These are phyloP conservation scores for Trebouxia sp. DNA, from an alignment of 139 green algal genomes.

Conservation along the genomic window DNA sequence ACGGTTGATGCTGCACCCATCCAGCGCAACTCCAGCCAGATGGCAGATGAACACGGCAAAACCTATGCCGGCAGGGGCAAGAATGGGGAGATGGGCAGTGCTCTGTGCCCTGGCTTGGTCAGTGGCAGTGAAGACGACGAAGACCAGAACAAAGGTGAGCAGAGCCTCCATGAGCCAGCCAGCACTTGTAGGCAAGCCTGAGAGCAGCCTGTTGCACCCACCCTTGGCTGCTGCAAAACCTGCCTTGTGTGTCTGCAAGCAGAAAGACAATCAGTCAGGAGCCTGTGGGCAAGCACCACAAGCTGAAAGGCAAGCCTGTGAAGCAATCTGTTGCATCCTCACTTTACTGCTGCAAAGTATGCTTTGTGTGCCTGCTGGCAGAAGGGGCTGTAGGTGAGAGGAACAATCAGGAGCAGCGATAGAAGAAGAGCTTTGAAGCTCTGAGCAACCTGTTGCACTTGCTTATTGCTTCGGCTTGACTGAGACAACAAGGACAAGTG, in stretches of 20 bases:
- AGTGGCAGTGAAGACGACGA: conserved; percentile 27
- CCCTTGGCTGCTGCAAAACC: conserved; percentile 14
- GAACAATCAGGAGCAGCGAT: too few species aligned
- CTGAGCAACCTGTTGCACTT: too few species aligned
- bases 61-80: conserved; percentile 34
- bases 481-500: too few species aligned
- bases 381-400: too few species aligned
- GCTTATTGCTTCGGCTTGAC: too few species aligned
- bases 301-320: neutral
- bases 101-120: conserved; percentile 17
- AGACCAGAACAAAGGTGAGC: conserved; percentile 16
- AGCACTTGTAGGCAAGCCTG: neutral
- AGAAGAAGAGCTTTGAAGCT: neutral
- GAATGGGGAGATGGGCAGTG: conserved; percentile 27
- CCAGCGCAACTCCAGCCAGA: conserved; percentile 27
- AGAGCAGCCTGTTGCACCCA: conserved; percentile 5
- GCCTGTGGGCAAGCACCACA: too few species aligned
- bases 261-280: too few species aligned
- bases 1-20: conserved; percentile 30
- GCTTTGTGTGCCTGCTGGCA: neutral
- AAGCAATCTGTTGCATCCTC: too few species aligned
- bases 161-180: conserved; percentile 29
- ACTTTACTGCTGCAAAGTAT: neutral
- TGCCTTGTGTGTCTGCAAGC: conserved; percentile 4
- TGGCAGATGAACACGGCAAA: conserved; percentile 36